Conservation (phyloP, 352 stramenopile species). For the Phytophthora tentaculata region DNA sequence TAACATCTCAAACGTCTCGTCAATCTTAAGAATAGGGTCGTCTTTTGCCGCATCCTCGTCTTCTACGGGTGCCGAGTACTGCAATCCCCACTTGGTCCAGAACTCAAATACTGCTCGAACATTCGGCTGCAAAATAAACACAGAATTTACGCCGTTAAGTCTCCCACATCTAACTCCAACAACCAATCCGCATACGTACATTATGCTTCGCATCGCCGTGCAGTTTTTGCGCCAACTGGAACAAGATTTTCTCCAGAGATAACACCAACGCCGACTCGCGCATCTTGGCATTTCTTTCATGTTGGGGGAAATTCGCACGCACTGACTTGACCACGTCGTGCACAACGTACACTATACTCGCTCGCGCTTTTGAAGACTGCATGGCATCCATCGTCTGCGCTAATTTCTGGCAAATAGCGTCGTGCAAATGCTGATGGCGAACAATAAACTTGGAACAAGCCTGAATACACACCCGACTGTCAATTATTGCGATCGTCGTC, state of each 20-base stretch:
- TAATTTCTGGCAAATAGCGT: conserved; percentile 74
- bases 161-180: not conserved
- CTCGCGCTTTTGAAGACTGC: conserved; percentile 68
- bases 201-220: conserved; percentile 63
- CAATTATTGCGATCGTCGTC: conserved; percentile 5
- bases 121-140: conserved; percentile 49
- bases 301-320: conserved; percentile 68
- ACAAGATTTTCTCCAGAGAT: conserved; percentile 75
- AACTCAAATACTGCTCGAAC: conserved; percentile 81
- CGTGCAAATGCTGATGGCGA: conserved; percentile 76
- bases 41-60: conserved; percentile 38
- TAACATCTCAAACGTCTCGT: conserved; percentile 69
- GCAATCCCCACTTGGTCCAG: conserved; percentile 83
- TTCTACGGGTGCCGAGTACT: conserved; percentile 58
- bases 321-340: conserved; percentile 86
- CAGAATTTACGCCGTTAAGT: conserved; percentile 4
- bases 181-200: conserved; percentile 50
- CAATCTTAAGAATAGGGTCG: conserved; percentile 59
- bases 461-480: conserved; percentile 28
- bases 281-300: conserved; percentile 83
- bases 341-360: conserved; percentile 84
- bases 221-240: conserved; percentile 65
- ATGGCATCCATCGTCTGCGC: conserved; percentile 68
- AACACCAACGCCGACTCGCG: conserved; percentile 65
- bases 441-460: conserved; percentile 87